Conservation (phyloP, 2,329 filamentous ascomycete genomes). For the Blastomyces emzantsi region DNA sequence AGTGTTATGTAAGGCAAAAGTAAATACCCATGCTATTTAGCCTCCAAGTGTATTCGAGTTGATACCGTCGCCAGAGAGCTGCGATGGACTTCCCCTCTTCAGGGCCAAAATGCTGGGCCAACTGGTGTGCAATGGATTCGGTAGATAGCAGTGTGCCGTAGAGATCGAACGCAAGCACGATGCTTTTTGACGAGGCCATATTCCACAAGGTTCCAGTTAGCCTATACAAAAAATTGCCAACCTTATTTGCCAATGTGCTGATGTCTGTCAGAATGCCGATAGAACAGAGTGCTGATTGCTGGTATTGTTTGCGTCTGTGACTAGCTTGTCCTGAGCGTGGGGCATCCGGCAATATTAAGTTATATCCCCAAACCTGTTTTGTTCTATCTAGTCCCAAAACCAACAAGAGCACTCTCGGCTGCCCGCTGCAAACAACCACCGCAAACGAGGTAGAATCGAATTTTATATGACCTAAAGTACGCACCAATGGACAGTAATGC, state of each 20-base stretch:
- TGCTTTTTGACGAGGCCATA: conserved; percentile 21
- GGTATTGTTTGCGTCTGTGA: too few species aligned
- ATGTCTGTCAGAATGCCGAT: too few species aligned
- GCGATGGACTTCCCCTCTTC: conserved; percentile 51
- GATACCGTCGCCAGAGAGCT: conserved; percentile 56
- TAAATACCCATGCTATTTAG: conserved; percentile 61
- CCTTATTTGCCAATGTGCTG: background rate
- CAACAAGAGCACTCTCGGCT: background rate
- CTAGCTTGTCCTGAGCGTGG: too few species aligned
- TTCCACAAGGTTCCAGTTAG: background rate
- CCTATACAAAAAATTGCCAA: background rate
- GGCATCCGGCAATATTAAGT: too few species aligned
- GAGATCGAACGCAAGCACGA: conserved; percentile 61
- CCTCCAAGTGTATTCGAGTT: conserved; percentile 70
- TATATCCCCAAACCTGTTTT: too few species aligned
- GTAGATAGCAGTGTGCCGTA: conserved; percentile 69
- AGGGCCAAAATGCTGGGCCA: conserved; percentile 50
- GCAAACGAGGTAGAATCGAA: background rate
- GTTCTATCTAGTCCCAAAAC: too few species aligned
- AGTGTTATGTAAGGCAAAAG: conserved; percentile 15
- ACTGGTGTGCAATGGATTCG: conserved; percentile 53
- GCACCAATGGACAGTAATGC: background rate
- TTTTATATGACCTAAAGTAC: background rate
- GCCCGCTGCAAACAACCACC: background rate
- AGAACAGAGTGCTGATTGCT: background rate